Percentiles rank a stretch among this genome's conserved stretches.
Evolutionary conservation across 2,329 filamentous ascomycete genomes (phyloP).

Genomic region (Septoria petroselini): DNA sequence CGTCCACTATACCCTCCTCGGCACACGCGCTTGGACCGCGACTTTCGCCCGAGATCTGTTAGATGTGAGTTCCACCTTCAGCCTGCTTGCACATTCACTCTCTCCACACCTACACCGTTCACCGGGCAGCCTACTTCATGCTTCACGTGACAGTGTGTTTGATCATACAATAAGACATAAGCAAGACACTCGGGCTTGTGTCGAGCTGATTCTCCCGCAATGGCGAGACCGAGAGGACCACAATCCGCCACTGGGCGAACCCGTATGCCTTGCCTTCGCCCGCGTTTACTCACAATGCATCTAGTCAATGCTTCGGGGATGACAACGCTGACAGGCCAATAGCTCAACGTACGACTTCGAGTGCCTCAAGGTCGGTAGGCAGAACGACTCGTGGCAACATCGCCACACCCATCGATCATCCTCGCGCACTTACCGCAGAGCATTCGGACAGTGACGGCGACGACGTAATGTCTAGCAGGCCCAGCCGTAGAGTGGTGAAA

Average conservation of each 20-base stretch:
- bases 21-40: constrained; percentile 9
- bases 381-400: not conserved
- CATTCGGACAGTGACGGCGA: not conserved
- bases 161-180: not conserved
- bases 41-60: constrained; percentile 1
- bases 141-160: not conserved
- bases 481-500: constrained; percentile 16
- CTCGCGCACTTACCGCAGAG: not conserved
- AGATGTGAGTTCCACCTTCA: constrained; percentile 2
- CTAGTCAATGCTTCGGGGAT: not conserved
- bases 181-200: constrained; percentile 1
- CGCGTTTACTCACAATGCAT: not conserved
- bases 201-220: not conserved
- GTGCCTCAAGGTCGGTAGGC: not conserved
- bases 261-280: constrained; percentile 3
- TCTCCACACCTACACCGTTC: not conserved
- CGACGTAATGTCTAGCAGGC: not conserved
- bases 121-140: not conserved
- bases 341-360: not conserved
- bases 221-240: constrained; percentile 9
- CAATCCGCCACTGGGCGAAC: constrained; percentile 4
- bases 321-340: not conserved
- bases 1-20: constrained; percentile 5
- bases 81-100: not conserved
- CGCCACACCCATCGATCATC: constrained; percentile 2